Evolutionary conservation across 495 filamentous ascomycete genomes (phyloP), one percentile per base, ranked within the genome.

Genomic region (Amniculicola lignicola): DNA sequence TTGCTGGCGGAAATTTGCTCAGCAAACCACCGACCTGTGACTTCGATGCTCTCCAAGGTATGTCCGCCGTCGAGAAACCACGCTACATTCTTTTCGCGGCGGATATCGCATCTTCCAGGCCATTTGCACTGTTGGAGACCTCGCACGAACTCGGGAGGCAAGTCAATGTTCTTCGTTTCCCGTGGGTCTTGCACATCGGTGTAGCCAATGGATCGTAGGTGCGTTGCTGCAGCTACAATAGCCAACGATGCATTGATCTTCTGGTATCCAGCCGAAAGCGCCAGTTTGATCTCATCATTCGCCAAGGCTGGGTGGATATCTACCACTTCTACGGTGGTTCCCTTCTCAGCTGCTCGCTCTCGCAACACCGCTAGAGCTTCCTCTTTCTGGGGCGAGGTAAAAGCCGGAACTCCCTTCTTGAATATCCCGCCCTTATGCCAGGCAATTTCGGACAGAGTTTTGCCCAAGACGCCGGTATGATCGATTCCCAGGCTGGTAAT

Each of bases 341-440:
- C 70, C 62, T 81, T 85, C 49, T 94, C 88, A 4, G 67, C 62
- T 1, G 92, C 93, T 33, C 94, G 79, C 27, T 84, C 67, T 24
- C 74, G 59, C 11, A 98, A 70, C 5, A 97, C 90, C 21, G 78
- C 69, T 42, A 85, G 69, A 0, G 91, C 93, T 11, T 65, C 71
- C 1, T 77, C 69, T 0, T 76, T 72, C 67, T 98, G 93, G 14
- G 82, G 81, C 10, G 87, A 81, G 1, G 85, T 88, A 50, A 95
- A 93, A 2, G 82, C 86, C 7, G 82, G 79, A 10, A 75, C 75
- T 0, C 80, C 82, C 1, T 67, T 21, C 68, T 97, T 98, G 74
- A 96, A 85, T 45, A 97, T 92, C 11, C 93, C 93, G 11, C 81
- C 88, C 69, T 98, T 97, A 65, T 98, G 92, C 93, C 94, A 97